Evolutionary conservation across 2,329 filamentous ascomycete genomes (phyloP).

Genomic region (Xylogone sp.): DNA sequence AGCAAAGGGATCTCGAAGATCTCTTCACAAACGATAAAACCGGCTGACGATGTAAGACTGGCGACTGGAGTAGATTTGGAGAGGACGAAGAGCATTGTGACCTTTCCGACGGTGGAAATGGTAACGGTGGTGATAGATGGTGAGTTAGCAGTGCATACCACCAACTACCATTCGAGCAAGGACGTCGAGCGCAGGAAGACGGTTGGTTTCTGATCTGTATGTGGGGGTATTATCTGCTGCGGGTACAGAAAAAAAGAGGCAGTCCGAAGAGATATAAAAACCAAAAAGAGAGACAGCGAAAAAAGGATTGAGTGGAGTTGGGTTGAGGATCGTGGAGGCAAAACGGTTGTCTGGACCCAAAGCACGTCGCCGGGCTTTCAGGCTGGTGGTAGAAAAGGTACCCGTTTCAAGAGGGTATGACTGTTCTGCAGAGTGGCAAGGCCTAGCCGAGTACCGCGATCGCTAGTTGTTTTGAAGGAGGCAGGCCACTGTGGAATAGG

Average conservation of each 20-base stretch:
- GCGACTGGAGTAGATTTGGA: slow-evolving; percentile 53
- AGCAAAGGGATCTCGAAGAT: slow-evolving; percentile 32
- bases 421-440: slow-evolving; percentile 15
- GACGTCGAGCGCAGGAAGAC: slow-evolving; percentile 4
- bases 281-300: slow-evolving; percentile 5
- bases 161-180: slow-evolving; percentile 22
- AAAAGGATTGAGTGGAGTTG: slow-evolving; percentile 26
- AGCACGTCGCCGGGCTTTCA: slow-evolving; percentile 12
- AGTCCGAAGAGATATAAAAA: slow-evolving; percentile 3
- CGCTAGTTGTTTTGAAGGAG: slow-evolving; percentile 4
- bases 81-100: slow-evolving; percentile 57
- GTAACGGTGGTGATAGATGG: slow-evolving; percentile 25
- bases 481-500: slow-evolving; percentile 10
- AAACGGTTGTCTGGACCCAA: slow-evolving; percentile 10
- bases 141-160: slow-evolving; percentile 20
- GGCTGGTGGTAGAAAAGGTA: slow-evolving; percentile 12
- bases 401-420: slow-evolving; percentile 12
- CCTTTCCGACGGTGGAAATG: slow-evolving; percentile 28
- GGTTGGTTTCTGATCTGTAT: no score
- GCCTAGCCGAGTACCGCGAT: slow-evolving; percentile 15
- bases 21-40: slow-evolving; percentile 53
- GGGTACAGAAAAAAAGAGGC: background rate
- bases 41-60: slow-evolving; percentile 58
- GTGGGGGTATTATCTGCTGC: slow-evolving; percentile 2
- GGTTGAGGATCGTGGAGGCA: slow-evolving; percentile 9